phyloP scores from a whole-genome alignment of 331 rosid species.

The Quercus lobata region DNA sequence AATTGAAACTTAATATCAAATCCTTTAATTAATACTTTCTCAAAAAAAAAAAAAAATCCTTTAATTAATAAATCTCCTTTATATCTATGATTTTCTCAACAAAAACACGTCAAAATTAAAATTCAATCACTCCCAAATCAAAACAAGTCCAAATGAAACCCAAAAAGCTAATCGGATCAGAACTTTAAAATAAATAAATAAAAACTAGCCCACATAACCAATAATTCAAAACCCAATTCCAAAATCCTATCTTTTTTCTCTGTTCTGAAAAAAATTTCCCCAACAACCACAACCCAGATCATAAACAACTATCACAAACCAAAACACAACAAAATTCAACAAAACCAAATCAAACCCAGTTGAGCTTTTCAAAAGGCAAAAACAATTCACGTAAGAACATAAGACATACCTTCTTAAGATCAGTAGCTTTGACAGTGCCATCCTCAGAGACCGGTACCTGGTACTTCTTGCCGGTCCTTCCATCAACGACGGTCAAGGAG shows the following conservation, averaged over 20 bases:
- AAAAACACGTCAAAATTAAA: background rate
- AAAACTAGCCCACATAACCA: background rate
- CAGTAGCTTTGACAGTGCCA: conserved; percentile 72
- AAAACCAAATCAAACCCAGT: conserved; percentile 4
- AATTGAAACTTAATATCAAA: background rate
- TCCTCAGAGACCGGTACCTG: conserved; percentile 61
- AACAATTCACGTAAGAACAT: background rate
- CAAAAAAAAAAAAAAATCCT: too few relatives aligned
- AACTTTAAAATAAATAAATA: too few relatives aligned
- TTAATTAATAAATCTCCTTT: too few relatives aligned
- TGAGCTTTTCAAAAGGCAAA: background rate
- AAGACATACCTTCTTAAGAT: conserved; percentile 60
- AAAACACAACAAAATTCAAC: background rate
- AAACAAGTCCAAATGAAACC: background rate
- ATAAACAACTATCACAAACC: background rate
- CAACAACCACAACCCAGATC: background rate
- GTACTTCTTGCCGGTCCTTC: conserved; percentile 72
- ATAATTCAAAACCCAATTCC: background rate
- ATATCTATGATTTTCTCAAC: background rate
- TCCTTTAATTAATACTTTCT: too few relatives aligned
- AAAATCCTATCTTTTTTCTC: background rate
- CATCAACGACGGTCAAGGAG: conserved; percentile 63
- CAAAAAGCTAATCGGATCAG: background rate
- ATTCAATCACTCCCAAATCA: background rate
- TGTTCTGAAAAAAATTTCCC: background rate